A percentile compares a stretch with the other conserved stretches of the same genome.
Evolutionary conservation across 352 stramenopile genomes (phyloP).

Genomic region (Phytophthora sansomeana): DNA sequence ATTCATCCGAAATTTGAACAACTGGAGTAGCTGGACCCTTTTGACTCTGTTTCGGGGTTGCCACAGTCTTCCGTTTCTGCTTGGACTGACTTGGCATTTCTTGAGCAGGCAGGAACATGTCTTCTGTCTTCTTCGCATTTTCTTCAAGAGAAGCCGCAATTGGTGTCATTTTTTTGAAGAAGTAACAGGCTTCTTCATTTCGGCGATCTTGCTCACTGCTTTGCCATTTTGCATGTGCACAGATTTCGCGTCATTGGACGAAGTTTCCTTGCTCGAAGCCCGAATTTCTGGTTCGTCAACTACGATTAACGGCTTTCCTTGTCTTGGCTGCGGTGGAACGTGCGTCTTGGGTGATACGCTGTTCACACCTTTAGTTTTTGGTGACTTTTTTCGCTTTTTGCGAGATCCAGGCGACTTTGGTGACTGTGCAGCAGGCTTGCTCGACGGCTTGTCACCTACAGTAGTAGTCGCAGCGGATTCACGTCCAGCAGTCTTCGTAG

Average conservation of each 20-base stretch:
- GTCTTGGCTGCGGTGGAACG: neutral
- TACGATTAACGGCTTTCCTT: slow-evolving; percentile 21
- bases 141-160: slow-evolving; percentile 31
- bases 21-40: neutral
- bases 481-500: neutral
- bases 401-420: slow-evolving; percentile 7
- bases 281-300: slow-evolving; percentile 2
- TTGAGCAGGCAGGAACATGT: slow-evolving; percentile 31
- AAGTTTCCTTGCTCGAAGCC: neutral
- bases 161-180: slow-evolving; percentile 15
- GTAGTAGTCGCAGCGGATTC: neutral
- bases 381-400: slow-evolving; percentile 23
- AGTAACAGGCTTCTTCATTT: neutral
- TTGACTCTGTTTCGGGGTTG: neutral
- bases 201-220: slow-evolving; percentile 2
- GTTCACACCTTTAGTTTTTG: slow-evolving; percentile 4
- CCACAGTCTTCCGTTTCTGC: neutral
- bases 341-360: slow-evolving; percentile 13
- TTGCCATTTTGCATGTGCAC: neutral
- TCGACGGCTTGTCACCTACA: neutral
- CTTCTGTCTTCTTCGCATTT: slow-evolving; percentile 24
- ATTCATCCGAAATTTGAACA: slow-evolving; percentile 19
- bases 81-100: slow-evolving; percentile 11
- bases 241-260: neutral
- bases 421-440: slow-evolving; percentile 1